Percentiles rank a stretch among this genome's conserved stretches.
Evolutionary conservation across 345 rosid species (phyloP).

Genomic region (Eucalyptus virginea): DNA sequence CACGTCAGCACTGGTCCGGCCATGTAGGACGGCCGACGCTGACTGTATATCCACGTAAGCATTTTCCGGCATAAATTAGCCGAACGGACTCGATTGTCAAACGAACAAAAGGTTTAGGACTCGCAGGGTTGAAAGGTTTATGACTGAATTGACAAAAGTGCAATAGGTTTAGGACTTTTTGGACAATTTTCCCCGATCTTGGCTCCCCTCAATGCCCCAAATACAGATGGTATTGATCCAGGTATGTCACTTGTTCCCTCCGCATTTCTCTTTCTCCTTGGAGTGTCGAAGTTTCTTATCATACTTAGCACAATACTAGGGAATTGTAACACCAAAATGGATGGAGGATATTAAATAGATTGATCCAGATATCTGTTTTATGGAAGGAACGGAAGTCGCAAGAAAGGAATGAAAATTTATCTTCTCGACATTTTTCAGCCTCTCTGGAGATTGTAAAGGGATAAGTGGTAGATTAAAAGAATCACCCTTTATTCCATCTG

Average conservation of each 20-base stretch:
- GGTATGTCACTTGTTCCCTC: conserved; percentile 21
- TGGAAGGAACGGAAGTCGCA: background rate
- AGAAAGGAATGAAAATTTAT: background rate
- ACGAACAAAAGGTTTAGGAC: too few species aligned
- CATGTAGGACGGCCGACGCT: too few species aligned
- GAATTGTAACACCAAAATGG: background rate
- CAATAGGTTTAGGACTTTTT: too few species aligned
- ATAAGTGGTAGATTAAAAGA: background rate
- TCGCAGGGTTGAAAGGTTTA: too few species aligned
- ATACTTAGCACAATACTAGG: background rate
- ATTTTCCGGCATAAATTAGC: too few species aligned
- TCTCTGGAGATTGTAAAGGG: background rate
- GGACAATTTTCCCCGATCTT: conserved; percentile 20
- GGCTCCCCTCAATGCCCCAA: conserved; percentile 94
- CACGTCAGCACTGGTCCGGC: too few species aligned
- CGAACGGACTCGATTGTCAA: too few species aligned
- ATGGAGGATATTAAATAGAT: background rate
- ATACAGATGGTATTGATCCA: conserved; percentile 96
- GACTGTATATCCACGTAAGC: too few species aligned
- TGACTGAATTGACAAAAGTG: too few species aligned
- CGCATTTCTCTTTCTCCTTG: background rate
- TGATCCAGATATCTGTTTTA: background rate
- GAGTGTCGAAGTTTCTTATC: background rate
- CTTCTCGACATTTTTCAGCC: background rate
- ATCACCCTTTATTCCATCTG: background rate